A percentile compares a stretch with the other conserved stretches of the same genome.
phyloP scores from a whole-genome alignment of 352 stramenopile species.

The Globisporangium echinulatum region DNA sequence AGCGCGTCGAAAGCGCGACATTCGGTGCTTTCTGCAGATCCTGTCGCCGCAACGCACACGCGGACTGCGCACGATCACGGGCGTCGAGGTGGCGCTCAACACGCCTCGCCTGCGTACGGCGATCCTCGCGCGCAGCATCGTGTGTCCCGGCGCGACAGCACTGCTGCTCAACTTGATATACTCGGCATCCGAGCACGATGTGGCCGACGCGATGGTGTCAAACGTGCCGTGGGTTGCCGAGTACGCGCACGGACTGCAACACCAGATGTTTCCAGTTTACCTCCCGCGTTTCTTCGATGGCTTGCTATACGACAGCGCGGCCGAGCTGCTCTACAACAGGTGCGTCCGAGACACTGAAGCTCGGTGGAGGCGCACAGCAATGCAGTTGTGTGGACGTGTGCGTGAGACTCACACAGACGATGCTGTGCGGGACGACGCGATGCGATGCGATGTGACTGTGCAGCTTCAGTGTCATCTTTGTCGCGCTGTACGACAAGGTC shows the following conservation, averaged over 20 bases:
- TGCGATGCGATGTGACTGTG: not conserved
- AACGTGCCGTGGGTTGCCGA: slow-evolving; percentile 47
- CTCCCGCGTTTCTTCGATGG: slow-evolving; percentile 36
- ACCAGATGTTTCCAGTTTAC: slow-evolving; percentile 45
- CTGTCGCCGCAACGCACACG: slow-evolving; percentile 36
- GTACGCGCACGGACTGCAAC: slow-evolving; percentile 44
- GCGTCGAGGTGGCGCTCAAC: slow-evolving; percentile 45
- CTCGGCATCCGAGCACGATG: slow-evolving; percentile 31
- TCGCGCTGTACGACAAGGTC: slow-evolving; percentile 37
- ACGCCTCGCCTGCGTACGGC: slow-evolving; percentile 34
- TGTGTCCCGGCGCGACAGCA: slow-evolving; percentile 44
- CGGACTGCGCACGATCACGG: slow-evolving; percentile 41
- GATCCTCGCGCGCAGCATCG: slow-evolving; percentile 40
- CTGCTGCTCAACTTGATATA: slow-evolving; percentile 59
- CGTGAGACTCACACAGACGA: no score
- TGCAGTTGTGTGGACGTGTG: no score
- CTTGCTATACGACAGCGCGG: slow-evolving; percentile 28
- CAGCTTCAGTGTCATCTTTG: slow-evolving; percentile 39
- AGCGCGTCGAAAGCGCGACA: slow-evolving; percentile 6
- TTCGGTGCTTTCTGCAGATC: slow-evolving; percentile 51
- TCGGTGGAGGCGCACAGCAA: no score
- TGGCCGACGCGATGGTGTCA: slow-evolving; percentile 25
- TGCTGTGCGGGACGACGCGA: no score
- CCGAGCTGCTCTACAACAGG: slow-evolving; percentile 34
- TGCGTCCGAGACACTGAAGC: slow-evolving; percentile 12